Base-by-base conservation (phyloP, 176 grass and related monocot species). In the Carex pumila region DNA sequence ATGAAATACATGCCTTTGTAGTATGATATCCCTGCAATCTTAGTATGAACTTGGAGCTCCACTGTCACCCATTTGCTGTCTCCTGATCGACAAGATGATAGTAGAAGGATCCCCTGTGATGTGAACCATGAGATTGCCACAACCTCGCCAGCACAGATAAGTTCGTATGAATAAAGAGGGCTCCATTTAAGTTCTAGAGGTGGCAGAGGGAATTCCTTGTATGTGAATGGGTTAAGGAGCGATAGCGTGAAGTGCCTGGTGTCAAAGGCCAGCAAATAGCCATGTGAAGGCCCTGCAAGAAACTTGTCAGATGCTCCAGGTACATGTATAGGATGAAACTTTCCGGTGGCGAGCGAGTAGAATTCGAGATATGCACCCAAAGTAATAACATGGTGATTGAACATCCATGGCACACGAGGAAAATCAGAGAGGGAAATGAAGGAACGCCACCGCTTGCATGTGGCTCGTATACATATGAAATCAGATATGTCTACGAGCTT, bases 1-100 rank as follows among this genome's bases (percentile, higher is more conserved):
- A 81, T 4, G 10, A 63, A 81, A 63, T 43, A 81, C 79, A 63
- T 81, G 34, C 79, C 54, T 65, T 81, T 61, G n/a, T 47, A 65
- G n/a, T 81, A 81, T 45, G 61, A 14, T 47, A 41, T 64, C 6
- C 79, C 79, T 0, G 47, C 60, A 14, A 60, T 10, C 22, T 81
- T 63, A 19, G 61, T 81, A 14, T 47, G n/a, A 43, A 50, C 79
- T 63, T n/a, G 30, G 10, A 12, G 79, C 47, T 81, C 58, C 30
- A 81, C 57, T 14, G 25, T 3, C 10, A 15, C 14, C 79, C 79
- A 81, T 61, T 81, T 63, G 18, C 45, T 30, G 3, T 81, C 79
- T 43, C 79, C 79, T 9, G 43, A 6, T 49, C 60, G 59, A 62
- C 54, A 65, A 22, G 59, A 81, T 74, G 71, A 45, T 45, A 74